These are phyloP conservation scores for Sporothrix dimorphospora DNA, from an alignment of 2,329 filamentous ascomycete genomes.

Conservation along the genomic window DNA sequence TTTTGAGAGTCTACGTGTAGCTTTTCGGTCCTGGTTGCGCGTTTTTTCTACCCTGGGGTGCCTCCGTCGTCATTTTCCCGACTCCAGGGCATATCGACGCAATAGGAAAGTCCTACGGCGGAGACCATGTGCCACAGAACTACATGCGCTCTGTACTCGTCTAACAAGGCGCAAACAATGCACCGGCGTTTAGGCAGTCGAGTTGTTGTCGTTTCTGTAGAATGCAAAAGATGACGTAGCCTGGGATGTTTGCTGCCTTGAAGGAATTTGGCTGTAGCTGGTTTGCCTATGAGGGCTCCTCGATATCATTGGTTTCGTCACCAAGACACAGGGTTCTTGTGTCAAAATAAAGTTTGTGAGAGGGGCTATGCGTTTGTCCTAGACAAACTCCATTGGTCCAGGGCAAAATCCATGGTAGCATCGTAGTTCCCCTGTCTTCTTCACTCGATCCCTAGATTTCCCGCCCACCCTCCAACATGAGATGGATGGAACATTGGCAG, in stretches of 20 bases:
- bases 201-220: too few relatives aligned
- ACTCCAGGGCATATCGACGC: not conserved
- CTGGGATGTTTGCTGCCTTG: not conserved
- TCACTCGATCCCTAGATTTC: constrained; percentile 2
- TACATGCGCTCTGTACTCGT: not conserved
- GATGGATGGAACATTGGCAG: not conserved
- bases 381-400: too few relatives aligned
- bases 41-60: not conserved
- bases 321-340: not conserved
- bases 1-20: not conserved
- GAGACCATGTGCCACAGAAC: not conserved
- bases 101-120: constrained; percentile 12
- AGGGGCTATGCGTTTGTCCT: not conserved
- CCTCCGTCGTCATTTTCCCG: not conserved
- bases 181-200: not conserved
- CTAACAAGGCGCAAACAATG: not conserved
- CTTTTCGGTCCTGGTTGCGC: not conserved
- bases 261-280: too few relatives aligned
- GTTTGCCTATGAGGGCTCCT: not conserved
- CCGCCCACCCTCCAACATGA: not conserved
- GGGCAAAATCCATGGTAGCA: too few relatives aligned
- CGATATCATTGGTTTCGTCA: not conserved
- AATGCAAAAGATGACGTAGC: too few relatives aligned
- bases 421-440: too few relatives aligned
- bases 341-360: not conserved